Percentiles rank a stretch among this genome's conserved stretches.
These are phyloP conservation scores for Effrenium voratum DNA, from an alignment of 73 alveolate genomes.

Conservation along the genomic window DNA sequence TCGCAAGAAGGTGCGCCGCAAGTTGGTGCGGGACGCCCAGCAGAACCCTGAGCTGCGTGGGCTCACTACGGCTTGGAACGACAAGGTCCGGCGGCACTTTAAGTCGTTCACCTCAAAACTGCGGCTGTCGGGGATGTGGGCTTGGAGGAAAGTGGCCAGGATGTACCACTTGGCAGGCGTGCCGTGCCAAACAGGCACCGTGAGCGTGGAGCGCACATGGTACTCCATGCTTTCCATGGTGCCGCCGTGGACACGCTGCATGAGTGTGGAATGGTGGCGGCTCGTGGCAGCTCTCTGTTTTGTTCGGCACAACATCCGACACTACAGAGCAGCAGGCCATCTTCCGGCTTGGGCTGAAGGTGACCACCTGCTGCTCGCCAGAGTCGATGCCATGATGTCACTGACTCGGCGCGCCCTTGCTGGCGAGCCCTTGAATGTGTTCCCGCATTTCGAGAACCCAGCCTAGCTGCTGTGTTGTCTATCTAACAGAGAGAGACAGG, in stretches of 20 bases:
- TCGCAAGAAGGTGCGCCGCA: neutral
- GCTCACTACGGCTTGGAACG: neutral
- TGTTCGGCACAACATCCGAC: neutral
- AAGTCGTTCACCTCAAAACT: neutral
- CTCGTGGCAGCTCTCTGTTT: neutral
- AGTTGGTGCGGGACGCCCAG: neutral
- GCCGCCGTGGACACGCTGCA: neutral
- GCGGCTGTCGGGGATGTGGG: neutral
- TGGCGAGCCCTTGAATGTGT: neutral
- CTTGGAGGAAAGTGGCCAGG: neutral
- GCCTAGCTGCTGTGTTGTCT: too few species aligned
- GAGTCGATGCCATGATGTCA: neutral
- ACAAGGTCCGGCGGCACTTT: neutral
- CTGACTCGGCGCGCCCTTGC: neutral
- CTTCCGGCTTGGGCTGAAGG: slow-evolving; percentile 12
- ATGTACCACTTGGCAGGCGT: neutral
- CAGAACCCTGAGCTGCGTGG: neutral
- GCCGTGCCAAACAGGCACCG: neutral
- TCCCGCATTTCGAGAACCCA: too few species aligned
- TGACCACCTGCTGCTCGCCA: neutral
- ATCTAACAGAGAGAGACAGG: neutral
- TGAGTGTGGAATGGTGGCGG: slow-evolving; percentile 2
- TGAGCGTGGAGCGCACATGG: neutral
- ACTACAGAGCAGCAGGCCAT: neutral
- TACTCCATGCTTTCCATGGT: neutral